Base-by-base conservation (phyloP, 2,329 filamentous ascomycete genomes). In the Cladorrhinum sp. region DNA sequence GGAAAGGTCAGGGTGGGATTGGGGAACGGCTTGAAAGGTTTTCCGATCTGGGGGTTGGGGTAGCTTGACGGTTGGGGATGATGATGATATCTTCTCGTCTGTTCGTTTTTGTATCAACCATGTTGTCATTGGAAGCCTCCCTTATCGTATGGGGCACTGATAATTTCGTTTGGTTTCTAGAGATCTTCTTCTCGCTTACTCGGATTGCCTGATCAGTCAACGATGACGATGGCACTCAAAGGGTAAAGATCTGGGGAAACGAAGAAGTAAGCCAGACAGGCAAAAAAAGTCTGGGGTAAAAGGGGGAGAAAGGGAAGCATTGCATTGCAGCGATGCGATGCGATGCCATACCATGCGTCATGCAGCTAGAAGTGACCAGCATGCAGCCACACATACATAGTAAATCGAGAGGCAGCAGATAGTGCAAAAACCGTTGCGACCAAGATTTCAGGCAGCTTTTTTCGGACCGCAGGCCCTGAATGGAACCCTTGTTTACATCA, bases 401-500 rank as follows among this genome's bases (percentile, higher is more conserved):
- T 28, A 9, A 28, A 28, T 28, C 26, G 26, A 28, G 26, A 28
- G 26, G 26, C 26, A 28, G 26, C 26, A 36, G 33, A n/a, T n/a
- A 42, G 30, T 20, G 12, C 30, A 49, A 55, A 57, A 26, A 57
- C 36, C 39, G 54, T 57, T 49, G 26, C 54, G 54, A 57, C 54
- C 54, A 57, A 55, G 55, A 58, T 57, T 63, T 60, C 55, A 60
- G 57, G 57, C 62, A 48, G 39, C 18, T 57, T 28, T 56, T 48
- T 64, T 66, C 64, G 64, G 64, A 64, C 61, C 64, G 64, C 61
- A 61, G 61, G 58, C 58, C 64, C 64, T 66, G 60, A 58, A 65
- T 67, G 64, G 39, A 58, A 66, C 64, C 59, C 62, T 65, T 56
- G 55, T 30, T 21, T 9, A 28, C 4, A 28, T 28, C 26, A 28